Evolutionary conservation across 2,329 filamentous ascomycete species (phyloP).

Genomic region (Amauroascus verrucosus): DNA sequence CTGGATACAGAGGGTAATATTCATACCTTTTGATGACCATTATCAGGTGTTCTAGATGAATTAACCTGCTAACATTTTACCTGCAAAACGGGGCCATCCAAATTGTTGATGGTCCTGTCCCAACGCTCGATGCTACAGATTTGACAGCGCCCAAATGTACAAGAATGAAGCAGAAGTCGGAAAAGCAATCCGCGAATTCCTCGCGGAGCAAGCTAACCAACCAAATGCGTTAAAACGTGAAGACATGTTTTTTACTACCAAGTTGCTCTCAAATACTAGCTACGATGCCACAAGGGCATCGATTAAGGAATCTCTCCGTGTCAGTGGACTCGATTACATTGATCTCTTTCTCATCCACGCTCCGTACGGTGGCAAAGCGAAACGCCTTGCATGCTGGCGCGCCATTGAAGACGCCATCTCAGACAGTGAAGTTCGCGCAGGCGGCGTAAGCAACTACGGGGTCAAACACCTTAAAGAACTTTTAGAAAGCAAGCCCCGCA

Average conservation of each 20-base stretch:
- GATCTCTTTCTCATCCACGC: conserved; percentile 55
- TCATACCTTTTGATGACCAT: not conserved
- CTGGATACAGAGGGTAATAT: conserved; percentile 12
- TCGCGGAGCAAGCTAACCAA: conserved; percentile 35
- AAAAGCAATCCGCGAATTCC: conserved; percentile 43
- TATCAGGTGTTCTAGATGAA: not conserved
- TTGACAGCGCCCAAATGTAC: conserved; percentile 48
- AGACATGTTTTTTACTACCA: conserved; percentile 44
- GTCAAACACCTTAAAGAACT: conserved; percentile 41
- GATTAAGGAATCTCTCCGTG: conserved; percentile 50
- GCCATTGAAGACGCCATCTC: conserved; percentile 52
- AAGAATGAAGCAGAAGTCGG: conserved; percentile 46
- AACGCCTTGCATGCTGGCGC: conserved; percentile 45
- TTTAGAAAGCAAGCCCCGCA: conserved; percentile 32
- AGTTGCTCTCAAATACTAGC: conserved; percentile 44
- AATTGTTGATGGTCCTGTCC: not conserved
- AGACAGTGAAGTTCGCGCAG: conserved; percentile 54
- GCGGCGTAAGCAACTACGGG: conserved; percentile 68
- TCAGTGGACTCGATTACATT: conserved; percentile 58
- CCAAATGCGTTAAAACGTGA: conserved; percentile 32
- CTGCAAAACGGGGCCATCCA: too few species aligned
- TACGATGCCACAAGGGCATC: conserved; percentile 39
- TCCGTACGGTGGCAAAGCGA: conserved; percentile 42
- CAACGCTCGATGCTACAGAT: conserved; percentile 25
- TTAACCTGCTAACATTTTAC: too few species aligned